These are phyloP conservation scores for Lolium rigidum DNA, from an alignment of 176 grass and related monocot genomes.

Conservation along the genomic window DNA sequence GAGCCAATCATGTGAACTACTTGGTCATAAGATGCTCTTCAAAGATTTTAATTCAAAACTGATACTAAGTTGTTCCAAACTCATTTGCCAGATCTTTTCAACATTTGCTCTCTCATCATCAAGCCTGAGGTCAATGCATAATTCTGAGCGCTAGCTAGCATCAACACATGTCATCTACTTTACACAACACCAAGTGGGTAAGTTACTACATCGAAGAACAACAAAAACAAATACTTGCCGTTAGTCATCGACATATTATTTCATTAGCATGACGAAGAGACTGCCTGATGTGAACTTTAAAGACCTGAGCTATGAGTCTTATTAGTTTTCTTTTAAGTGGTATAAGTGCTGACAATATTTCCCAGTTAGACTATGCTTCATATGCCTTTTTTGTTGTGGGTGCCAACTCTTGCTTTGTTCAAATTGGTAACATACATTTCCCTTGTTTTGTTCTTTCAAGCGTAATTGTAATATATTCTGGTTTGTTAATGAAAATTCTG, in stretches of 20 bases:
- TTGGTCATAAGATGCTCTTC: neutral
- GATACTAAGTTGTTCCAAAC: neutral
- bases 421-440: neutral
- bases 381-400: neutral
- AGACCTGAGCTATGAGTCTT: neutral
- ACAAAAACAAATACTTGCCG: neutral
- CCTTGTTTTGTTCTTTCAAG: neutral
- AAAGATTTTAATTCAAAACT: neutral
- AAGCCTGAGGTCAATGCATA: neutral
- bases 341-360: no score
- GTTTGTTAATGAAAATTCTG: neutral
- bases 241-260: neutral
- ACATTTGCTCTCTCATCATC: neutral
- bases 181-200: neutral
- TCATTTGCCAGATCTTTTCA: neutral
- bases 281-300: neutral
- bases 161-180: no score
- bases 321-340: neutral
- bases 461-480: neutral
- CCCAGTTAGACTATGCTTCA: no score
- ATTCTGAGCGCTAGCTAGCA: neutral
- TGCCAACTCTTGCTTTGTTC: neutral
- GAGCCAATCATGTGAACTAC: neutral
- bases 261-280: neutral
- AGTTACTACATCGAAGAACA: neutral